A percentile compares a stretch with the other conserved stretches of the same genome.
Conservation (phyloP, 1,284 basidiomycete species). For the Ganoderma boninense region DNA sequence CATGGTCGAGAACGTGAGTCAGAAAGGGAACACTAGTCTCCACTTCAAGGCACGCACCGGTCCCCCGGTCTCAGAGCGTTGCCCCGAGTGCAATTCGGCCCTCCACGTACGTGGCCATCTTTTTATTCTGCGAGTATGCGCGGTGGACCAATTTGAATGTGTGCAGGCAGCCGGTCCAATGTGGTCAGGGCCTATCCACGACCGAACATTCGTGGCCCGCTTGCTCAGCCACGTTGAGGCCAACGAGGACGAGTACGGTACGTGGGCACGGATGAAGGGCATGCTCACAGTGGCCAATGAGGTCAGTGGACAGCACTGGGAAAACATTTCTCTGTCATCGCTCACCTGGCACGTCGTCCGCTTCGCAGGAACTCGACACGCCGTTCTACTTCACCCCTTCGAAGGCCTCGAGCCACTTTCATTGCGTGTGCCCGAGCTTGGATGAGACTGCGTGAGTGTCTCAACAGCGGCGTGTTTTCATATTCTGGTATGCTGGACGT, state of each 20-base stretch:
- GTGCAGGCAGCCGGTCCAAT: slow-evolving; percentile 89
- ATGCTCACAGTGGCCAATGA: slow-evolving; percentile 94
- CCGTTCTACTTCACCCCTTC: slow-evolving; percentile 95
- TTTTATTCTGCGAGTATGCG: slow-evolving; percentile 3
- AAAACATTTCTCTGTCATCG: not conserved
- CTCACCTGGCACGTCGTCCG: not conserved
- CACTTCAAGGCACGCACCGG: slow-evolving; percentile 80
- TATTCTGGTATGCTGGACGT: not conserved
- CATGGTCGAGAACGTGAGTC: slow-evolving; percentile 63
- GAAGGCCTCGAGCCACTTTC: slow-evolving; percentile 84
- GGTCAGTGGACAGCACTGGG: slow-evolving; percentile 52
- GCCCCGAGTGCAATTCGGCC: slow-evolving; percentile 83
- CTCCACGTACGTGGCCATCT: slow-evolving; percentile 66
- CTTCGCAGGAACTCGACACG: slow-evolving; percentile 73
- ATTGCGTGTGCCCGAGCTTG: slow-evolving; percentile 80
- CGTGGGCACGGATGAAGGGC: slow-evolving; percentile 88
- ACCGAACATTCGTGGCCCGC: slow-evolving; percentile 75
- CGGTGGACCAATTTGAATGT: not conserved
- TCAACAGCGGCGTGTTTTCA: not conserved
- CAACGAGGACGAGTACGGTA: slow-evolving; percentile 76
- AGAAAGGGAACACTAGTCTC: slow-evolving; percentile 62
- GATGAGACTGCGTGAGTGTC: slow-evolving; percentile 76
- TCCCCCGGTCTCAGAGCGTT: slow-evolving; percentile 72
- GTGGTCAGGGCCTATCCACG: slow-evolving; percentile 94
- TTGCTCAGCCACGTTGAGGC: slow-evolving; percentile 81